Conservation (phyloP, 139 green algal genomes). For the Coelastrella sp. region DNA sequence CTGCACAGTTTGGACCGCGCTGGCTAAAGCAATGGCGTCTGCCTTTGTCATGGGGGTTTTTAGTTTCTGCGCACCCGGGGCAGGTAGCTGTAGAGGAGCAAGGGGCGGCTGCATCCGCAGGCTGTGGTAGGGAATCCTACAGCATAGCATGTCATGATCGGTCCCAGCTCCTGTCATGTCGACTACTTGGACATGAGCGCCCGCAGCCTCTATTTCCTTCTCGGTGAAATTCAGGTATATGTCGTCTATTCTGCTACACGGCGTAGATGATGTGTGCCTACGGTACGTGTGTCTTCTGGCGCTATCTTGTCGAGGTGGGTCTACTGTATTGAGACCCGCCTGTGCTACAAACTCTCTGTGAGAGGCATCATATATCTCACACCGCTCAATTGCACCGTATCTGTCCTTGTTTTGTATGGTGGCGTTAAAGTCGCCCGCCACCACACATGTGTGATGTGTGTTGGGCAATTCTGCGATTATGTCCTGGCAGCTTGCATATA, state of each 20-base stretch:
- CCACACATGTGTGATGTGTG: background rate
- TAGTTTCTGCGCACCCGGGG: background rate
- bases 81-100: no score
- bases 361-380: background rate
- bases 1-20: background rate
- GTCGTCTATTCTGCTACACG: conserved; percentile 2
- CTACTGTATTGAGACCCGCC: background rate
- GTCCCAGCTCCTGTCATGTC: conserved; percentile 10
- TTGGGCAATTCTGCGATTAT: background rate
- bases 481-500: no score
- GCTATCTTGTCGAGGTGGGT: background rate
- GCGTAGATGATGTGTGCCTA: background rate
- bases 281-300: background rate
- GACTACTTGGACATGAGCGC: background rate
- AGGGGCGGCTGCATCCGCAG: background rate
- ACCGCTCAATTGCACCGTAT: background rate
- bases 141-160: background rate
- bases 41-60: background rate
- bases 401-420: background rate
- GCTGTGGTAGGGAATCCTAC: background rate
- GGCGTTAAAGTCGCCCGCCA: conserved; percentile 5
- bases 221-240: background rate
- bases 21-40: background rate
- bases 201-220: background rate
- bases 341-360: background rate